Evolutionary conservation across 2,329 filamentous ascomycete genomes (phyloP).

Genomic region (Colletotrichum navitas): DNA sequence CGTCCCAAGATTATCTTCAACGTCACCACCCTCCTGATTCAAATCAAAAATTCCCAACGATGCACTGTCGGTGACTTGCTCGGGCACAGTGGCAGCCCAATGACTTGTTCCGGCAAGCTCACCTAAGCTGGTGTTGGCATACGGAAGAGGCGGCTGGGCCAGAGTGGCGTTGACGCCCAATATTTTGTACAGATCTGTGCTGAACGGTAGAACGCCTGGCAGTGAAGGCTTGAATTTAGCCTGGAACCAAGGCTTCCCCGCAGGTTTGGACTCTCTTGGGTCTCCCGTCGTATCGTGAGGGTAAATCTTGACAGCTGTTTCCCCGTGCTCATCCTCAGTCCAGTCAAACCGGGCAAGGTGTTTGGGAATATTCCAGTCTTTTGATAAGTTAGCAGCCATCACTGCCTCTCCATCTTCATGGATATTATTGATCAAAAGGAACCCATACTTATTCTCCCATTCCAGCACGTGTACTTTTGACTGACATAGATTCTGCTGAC

Average conservation of each 20-base stretch:
- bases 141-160: slow-evolving; percentile 62
- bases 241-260: slow-evolving; percentile 58
- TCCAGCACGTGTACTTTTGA: slow-evolving; percentile 63
- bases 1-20: background rate
- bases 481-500: slow-evolving; percentile 67
- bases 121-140: slow-evolving; percentile 51
- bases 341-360: slow-evolving; percentile 66
- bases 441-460: slow-evolving; percentile 61
- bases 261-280: slow-evolving; percentile 50
- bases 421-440: no score
- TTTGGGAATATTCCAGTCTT: slow-evolving; percentile 69
- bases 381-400: background rate
- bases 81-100: slow-evolving; percentile 57
- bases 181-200: slow-evolving; percentile 53
- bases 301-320: slow-evolving; percentile 57
- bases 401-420: background rate
- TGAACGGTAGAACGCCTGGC: slow-evolving; percentile 58
- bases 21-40: slow-evolving; percentile 23
- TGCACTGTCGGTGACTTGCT: slow-evolving; percentile 18
- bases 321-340: slow-evolving; percentile 51
- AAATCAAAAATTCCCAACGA: slow-evolving; percentile 24
- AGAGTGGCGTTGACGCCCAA: slow-evolving; percentile 58
- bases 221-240: slow-evolving; percentile 57
- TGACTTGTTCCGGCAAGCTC: slow-evolving; percentile 60
- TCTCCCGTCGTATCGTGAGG: slow-evolving; percentile 55